phyloP scores from a whole-genome alignment of 2,329 filamentous ascomycete species.

The Dothideomycetes sp. region DNA sequence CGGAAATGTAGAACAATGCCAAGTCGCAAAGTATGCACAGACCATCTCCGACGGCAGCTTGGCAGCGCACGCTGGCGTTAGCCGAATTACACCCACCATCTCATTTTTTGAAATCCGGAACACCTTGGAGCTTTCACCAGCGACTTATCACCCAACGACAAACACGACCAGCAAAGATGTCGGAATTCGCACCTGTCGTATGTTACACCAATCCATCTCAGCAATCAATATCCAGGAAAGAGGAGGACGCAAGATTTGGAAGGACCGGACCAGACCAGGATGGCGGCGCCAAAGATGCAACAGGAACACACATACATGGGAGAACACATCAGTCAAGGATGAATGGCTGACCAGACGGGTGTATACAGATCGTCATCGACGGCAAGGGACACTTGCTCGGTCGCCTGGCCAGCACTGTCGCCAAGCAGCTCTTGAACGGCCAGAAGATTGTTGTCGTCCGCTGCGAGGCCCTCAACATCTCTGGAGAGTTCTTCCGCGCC shows the following conservation, averaged over 20 bases:
- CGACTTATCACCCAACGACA: constrained; percentile 8
- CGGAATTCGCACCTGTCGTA: constrained; percentile 56
- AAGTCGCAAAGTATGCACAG: too few species aligned
- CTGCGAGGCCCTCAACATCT: constrained; percentile 99
- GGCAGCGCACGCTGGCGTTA: neutral
- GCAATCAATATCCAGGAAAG: constrained; percentile 6
- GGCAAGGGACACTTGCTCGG: constrained; percentile 99
- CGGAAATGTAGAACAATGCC: too few species aligned
- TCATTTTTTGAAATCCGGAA: neutral
- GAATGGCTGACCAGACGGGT: constrained; percentile 14
- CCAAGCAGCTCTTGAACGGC: constrained; percentile 97
- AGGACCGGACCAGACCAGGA: neutral
- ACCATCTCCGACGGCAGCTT: too few species aligned
- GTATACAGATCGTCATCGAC: constrained; percentile 84
- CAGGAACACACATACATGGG: neutral
- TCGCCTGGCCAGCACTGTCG: constrained; percentile 94
- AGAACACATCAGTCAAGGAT: constrained; percentile 7
- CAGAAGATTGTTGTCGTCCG: constrained; percentile 99
- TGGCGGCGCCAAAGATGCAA: constrained; percentile 1
- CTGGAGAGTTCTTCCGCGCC: constrained; percentile 99
- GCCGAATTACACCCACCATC: neutral
- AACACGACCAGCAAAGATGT: constrained; percentile 41
- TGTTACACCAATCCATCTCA: constrained; percentile 26
- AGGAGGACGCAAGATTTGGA: constrained; percentile 9
- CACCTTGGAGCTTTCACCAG: neutral